Conservation (phyloP, 768 basidiomycete species). For the Aureoboletus auriporus region DNA sequence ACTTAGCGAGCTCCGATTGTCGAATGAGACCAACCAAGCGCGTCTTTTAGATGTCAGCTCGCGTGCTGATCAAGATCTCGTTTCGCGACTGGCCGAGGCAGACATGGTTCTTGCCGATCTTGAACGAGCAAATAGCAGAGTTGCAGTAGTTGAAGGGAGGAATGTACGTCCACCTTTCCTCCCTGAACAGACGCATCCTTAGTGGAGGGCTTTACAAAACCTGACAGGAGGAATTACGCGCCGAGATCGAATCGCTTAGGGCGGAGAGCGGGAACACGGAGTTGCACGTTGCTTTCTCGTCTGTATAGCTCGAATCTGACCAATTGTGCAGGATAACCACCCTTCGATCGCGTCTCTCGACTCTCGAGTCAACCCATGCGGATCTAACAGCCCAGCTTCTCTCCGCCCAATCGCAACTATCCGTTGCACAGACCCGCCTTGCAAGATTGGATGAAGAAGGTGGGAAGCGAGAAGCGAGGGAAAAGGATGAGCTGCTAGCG, state of each 20-base stretch:
- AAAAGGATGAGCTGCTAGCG: conserved; percentile 35
- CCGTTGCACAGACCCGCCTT: conserved; percentile 15
- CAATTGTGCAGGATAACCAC: conserved; percentile 11
- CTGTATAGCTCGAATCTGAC: not conserved
- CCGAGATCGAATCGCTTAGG: conserved; percentile 89
- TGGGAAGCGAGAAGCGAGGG: conserved; percentile 16
- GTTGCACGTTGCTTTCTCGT: conserved; percentile 42
- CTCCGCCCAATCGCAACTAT: conserved; percentile 18
- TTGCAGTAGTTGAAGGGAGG: conserved; percentile 87
- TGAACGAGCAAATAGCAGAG: conserved; percentile 90
- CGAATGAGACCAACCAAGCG: conserved; percentile 91
- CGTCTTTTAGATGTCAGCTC: conserved; percentile 88
- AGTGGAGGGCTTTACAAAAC: not conserved
- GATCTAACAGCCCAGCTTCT: conserved; percentile 15
- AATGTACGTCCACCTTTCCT: conserved; percentile 53
- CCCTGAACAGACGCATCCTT: no score
- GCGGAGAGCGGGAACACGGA: conserved; percentile 71
- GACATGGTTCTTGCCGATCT: conserved; percentile 95
- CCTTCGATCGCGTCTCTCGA: conserved; percentile 69
- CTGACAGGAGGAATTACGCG: conserved; percentile 83
- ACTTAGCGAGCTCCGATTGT: conserved; percentile 83
- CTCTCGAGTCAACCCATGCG: conserved; percentile 58
- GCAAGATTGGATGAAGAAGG: conserved; percentile 13
- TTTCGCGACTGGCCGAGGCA: conserved; percentile 85
- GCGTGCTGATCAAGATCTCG: conserved; percentile 91